These are phyloP conservation scores for Dipteronia sinensis DNA, from an alignment of 345 rosid genomes.

Conservation along the genomic window DNA sequence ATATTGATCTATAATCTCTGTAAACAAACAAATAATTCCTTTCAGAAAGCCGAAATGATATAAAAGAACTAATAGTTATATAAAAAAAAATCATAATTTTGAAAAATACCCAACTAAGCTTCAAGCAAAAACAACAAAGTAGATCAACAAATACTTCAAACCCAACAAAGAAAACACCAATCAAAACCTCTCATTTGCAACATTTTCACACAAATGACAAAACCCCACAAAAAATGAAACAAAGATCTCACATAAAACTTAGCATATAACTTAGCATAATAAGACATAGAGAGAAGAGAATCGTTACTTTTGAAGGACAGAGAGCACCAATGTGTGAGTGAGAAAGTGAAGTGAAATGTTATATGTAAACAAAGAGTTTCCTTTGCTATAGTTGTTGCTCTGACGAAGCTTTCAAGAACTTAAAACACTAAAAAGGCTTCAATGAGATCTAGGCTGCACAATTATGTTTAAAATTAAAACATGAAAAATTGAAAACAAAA, in stretches of 20 bases:
- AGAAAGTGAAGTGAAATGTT: background rate
- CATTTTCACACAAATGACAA: slow-evolving; percentile 19
- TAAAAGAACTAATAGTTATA: background rate
- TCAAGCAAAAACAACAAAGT: background rate
- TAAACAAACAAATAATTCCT: background rate
- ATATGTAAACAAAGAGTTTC: background rate
- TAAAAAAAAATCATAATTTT: background rate
- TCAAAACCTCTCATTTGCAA: background rate
- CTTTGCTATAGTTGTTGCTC: background rate
- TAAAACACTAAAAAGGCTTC: background rate
- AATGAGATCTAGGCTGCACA: slow-evolving; percentile 15
- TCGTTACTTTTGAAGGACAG: slow-evolving; percentile 20
- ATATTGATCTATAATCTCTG: background rate
- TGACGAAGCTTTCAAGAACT: background rate
- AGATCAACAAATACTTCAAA: background rate
- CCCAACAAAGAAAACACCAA: background rate
- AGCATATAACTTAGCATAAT: background rate
- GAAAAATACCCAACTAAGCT: too few relatives aligned
- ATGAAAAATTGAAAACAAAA: too few relatives aligned
- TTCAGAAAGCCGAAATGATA: background rate
- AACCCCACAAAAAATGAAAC: slow-evolving; percentile 3
- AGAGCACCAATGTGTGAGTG: slow-evolving; percentile 31
- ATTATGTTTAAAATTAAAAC: too few relatives aligned
- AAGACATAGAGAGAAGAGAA: slow-evolving; percentile 9
- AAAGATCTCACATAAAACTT: background rate